Evolutionary conservation across 2,329 filamentous ascomycete species (phyloP).

Genomic region (Knufia petricola): DNA sequence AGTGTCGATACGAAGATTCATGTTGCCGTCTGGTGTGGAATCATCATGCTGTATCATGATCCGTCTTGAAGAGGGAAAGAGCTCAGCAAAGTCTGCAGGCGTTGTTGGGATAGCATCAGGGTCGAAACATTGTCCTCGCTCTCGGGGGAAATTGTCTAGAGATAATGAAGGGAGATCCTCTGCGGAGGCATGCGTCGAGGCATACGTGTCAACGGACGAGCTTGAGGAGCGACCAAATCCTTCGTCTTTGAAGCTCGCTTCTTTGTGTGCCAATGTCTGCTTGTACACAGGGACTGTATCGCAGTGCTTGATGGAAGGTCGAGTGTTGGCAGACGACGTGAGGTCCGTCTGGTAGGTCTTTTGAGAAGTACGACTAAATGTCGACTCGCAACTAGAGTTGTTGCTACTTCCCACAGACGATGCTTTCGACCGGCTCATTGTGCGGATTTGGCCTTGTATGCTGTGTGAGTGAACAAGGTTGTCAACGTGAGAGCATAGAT

Average conservation of each 20-base stretch:
- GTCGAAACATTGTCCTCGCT: slow-evolving; percentile 51
- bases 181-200: slow-evolving; percentile 53
- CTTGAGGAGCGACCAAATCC: slow-evolving; percentile 27
- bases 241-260: slow-evolving; percentile 14
- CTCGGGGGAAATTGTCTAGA: slow-evolving; percentile 20
- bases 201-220: slow-evolving; percentile 70
- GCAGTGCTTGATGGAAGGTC: slow-evolving; percentile 13
- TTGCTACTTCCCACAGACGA: slow-evolving; percentile 15
- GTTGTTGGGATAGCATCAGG: slow-evolving; percentile 64
- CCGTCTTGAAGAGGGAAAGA: slow-evolving; percentile 77
- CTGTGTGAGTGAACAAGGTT: background rate
- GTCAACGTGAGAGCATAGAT: background rate
- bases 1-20: slow-evolving; percentile 88
- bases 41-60: slow-evolving; percentile 84
- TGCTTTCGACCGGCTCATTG: slow-evolving; percentile 3
- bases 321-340: slow-evolving; percentile 20
- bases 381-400: slow-evolving; percentile 11
- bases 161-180: slow-evolving; percentile 7
- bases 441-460: background rate
- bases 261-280: slow-evolving; percentile 9
- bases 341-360: slow-evolving; percentile 19
- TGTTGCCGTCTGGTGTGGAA: slow-evolving; percentile 81
- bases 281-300: slow-evolving; percentile 10
- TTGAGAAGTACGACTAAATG: slow-evolving; percentile 12
- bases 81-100: slow-evolving; percentile 67